A percentile compares a stretch with the other conserved stretches of the same genome.
Conservation (phyloP, 139 green algal genomes). For the Coccomyxa sp. region DNA sequence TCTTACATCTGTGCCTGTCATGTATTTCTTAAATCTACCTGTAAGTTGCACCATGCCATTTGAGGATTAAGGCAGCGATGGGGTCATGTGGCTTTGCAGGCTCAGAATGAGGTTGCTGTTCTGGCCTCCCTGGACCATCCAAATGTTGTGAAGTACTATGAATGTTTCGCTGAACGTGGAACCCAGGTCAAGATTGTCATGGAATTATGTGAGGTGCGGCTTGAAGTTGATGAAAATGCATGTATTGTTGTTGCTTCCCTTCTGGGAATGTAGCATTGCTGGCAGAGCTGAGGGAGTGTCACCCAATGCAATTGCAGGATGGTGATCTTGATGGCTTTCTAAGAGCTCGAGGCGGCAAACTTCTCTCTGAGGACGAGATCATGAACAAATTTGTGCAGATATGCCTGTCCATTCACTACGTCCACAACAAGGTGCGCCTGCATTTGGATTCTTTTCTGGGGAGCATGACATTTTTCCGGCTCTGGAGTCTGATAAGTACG, state of each 20-base stretch:
- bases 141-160: constrained; percentile 72
- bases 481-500: not conserved
- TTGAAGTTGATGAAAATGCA: not conserved
- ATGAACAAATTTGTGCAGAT: constrained; percentile 80
- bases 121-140: constrained; percentile 63
- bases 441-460: not conserved
- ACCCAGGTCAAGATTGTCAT: constrained; percentile 62
- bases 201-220: constrained; percentile 55
- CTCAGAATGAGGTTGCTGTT: constrained; percentile 58
- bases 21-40: not conserved
- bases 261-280: not conserved
- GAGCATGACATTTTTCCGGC: not conserved
- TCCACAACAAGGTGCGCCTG: constrained; percentile 47
- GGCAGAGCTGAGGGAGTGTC: not conserved
- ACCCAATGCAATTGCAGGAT: constrained; percentile 25
- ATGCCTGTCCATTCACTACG: constrained; percentile 53
- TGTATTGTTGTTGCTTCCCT: not conserved
- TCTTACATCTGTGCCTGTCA: not conserved
- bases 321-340: constrained; percentile 54
- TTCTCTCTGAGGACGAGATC: constrained; percentile 64
- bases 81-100: constrained; percentile 8
- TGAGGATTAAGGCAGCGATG: too few species aligned
- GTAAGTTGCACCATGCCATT: too few species aligned
- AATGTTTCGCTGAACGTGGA: constrained; percentile 42
- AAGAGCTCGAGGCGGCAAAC: constrained; percentile 27